Evolutionary conservation across 2,329 filamentous ascomycete genomes (phyloP).

Genomic region (Domatiomyces catenatus): DNA sequence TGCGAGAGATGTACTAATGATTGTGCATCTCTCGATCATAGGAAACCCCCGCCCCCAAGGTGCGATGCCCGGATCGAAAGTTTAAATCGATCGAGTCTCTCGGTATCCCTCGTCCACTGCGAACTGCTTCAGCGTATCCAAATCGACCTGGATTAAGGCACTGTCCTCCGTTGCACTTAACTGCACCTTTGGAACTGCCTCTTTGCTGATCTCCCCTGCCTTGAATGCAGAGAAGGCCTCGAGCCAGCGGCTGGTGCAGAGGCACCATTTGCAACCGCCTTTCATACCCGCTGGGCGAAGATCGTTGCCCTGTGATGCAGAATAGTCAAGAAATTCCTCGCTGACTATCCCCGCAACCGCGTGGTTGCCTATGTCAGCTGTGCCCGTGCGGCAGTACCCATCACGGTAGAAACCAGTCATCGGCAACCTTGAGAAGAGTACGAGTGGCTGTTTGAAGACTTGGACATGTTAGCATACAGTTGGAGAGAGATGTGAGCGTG

Average conservation of each 20-base stretch:
- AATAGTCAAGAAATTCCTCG: constrained; percentile 48
- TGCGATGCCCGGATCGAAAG: too few species aligned
- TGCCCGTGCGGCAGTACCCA: constrained; percentile 45
- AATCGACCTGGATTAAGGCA: constrained; percentile 22
- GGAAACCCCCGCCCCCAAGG: background rate
- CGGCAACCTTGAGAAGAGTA: constrained; percentile 42
- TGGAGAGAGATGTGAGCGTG: background rate
- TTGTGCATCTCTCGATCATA: background rate
- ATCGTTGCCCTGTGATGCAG: constrained; percentile 44
- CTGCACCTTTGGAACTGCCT: constrained; percentile 19
- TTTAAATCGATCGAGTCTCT: background rate
- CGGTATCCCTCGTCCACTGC: constrained; percentile 17
- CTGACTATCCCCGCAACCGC: constrained; percentile 43
- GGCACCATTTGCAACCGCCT: constrained; percentile 48
- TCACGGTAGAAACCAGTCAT: constrained; percentile 47
- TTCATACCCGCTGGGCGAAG: constrained; percentile 41
- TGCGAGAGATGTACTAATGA: background rate
- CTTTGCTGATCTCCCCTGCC: constrained; percentile 22
- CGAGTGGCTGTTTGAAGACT: constrained; percentile 44
- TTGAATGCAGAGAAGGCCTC: constrained; percentile 43
- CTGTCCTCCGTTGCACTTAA: constrained; percentile 26
- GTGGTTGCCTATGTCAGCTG: constrained; percentile 44
- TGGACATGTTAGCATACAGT: background rate
- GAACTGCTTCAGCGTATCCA: constrained; percentile 24
- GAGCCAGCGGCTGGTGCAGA: constrained; percentile 45